Percentiles rank a stretch among this genome's conserved stretches.
Evolutionary conservation across 306 rosid species (phyloP).

Genomic region (Bauhinia variegata): DNA sequence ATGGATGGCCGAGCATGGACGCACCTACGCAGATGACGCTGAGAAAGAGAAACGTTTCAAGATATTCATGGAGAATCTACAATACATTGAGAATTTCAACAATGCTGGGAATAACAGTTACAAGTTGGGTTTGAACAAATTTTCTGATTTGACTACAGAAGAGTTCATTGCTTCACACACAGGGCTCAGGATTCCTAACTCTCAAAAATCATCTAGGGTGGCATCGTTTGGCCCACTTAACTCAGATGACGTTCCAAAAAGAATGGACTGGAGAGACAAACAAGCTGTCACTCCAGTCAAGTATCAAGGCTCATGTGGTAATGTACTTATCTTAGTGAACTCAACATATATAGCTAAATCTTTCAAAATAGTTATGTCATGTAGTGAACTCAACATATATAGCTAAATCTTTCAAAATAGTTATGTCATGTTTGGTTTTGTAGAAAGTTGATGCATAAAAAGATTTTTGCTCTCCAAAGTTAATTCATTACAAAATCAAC

Average conservation of each 20-base stretch:
- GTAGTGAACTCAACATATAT: too few relatives aligned
- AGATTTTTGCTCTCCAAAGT: too few relatives aligned
- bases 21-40: neutral
- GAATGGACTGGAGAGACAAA: constrained; percentile 20
- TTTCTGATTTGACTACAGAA: constrained; percentile 44
- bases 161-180: constrained; percentile 47
- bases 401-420: too few relatives aligned
- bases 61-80: constrained; percentile 38
- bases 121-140: constrained; percentile 42
- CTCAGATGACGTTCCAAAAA: neutral
- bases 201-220: neutral
- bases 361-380: too few relatives aligned
- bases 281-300: constrained; percentile 4
- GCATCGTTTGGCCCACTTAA: neutral
- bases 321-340: too few relatives aligned
- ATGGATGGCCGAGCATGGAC: constrained; percentile 32
- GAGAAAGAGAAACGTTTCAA: constrained; percentile 43
- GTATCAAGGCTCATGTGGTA: neutral
- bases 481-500: too few relatives aligned
- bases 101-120: constrained; percentile 39
- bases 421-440: too few relatives aligned
- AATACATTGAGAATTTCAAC: constrained; percentile 45
- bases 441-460: too few relatives aligned
- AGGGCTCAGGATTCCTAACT: constrained; percentile 20
- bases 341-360: too few relatives aligned